Evolutionary conservation across 345 rosid species (phyloP), one percentile per base, ranked within the genome.

Genomic region (Raphanus sativus): DNA sequence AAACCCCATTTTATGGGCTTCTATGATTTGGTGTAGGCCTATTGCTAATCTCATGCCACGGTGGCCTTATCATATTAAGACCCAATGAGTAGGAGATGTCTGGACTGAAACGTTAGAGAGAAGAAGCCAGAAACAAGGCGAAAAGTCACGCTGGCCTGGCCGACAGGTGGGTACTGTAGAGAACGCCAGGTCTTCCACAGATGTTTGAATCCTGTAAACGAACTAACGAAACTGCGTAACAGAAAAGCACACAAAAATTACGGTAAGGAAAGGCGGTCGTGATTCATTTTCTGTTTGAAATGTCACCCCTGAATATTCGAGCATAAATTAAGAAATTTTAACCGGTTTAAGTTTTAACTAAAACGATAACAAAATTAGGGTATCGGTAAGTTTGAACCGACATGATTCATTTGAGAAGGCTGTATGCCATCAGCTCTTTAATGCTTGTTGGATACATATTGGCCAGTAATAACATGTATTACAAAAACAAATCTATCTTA

Each of bases 351-450:
- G 2, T 40, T n/a, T 28, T 3, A 28, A 26, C 29, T 6, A 60
- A 28, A 5, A 26, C 34, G 12, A 26, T 2, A 25, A 13, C 15
- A 56, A 56, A 1, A 32, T 21, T 8, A 0, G 4, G 10, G 13
- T 61, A 28, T 9, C 28, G 33, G 15, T 26, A 26, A 59, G 5
- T 55, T 4, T 17, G 28, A 29, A 58, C 30, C 16, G 52, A 45
- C 29, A 45, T 12, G 62, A 29, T 32, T 50, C 30, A 69, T 69
- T 69, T 24, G 55, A 45, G 62, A 61, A 61, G 62, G 74, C 74
- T 76, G 79, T 48, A n/a, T 12, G 10, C 38, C 79, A 45, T 32
- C 33, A 67, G 78, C 72, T 60, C 60, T 67, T 12, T 6, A 59
- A 8, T 11, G 16, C 61, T 13, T 45, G 79, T 25, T 61, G 5